A percentile compares a stretch with the other conserved stretches of the same genome.
Conservation (phyloP, 345 rosid species). For the Clausena lansium region DNA sequence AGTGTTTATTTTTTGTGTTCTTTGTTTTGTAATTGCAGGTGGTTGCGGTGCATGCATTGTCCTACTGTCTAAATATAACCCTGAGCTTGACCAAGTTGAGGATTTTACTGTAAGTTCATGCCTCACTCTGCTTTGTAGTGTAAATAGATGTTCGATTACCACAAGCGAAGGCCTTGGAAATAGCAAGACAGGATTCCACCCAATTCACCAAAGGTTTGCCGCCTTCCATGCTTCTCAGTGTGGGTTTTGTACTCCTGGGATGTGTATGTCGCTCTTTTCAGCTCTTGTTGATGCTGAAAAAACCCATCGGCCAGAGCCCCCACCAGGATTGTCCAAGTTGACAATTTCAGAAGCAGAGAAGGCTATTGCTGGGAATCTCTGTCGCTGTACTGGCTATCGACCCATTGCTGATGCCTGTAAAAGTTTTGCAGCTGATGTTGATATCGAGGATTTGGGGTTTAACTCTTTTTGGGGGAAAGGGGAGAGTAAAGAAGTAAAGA, state of each 20-base stretch:
- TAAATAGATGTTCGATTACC: slow-evolving; percentile 75
- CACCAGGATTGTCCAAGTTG: slow-evolving; percentile 61
- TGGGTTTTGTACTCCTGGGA: slow-evolving; percentile 95
- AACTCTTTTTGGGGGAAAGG: slow-evolving; percentile 79
- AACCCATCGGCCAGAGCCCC: slow-evolving; percentile 39
- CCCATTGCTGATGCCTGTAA: slow-evolving; percentile 90
- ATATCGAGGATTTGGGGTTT: slow-evolving; percentile 86
- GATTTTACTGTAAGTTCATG: slow-evolving; percentile 69
- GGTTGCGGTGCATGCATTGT: slow-evolving; percentile 95
- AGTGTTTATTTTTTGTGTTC: not conserved
- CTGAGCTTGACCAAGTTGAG: slow-evolving; percentile 52
- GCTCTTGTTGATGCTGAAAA: slow-evolving; percentile 77
- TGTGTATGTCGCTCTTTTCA: slow-evolving; percentile 75
- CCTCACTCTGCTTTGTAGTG: slow-evolving; percentile 80
- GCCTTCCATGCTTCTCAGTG: slow-evolving; percentile 96
- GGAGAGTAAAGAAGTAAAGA: slow-evolving; percentile 45
- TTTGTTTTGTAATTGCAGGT: slow-evolving; percentile 44
- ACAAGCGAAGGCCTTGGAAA: slow-evolving; percentile 90
- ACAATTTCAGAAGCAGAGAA: slow-evolving; percentile 74
- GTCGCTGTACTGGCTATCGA: slow-evolving; percentile 95
- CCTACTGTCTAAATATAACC: slow-evolving; percentile 64
- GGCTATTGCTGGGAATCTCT: slow-evolving; percentile 71
- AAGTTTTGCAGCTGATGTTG: slow-evolving; percentile 80
- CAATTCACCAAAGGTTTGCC: slow-evolving; percentile 69
- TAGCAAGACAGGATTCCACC: slow-evolving; percentile 74